phyloP scores from a whole-genome alignment of 495 filamentous ascomycete genomes.

The Lineolata rhizophorae region DNA sequence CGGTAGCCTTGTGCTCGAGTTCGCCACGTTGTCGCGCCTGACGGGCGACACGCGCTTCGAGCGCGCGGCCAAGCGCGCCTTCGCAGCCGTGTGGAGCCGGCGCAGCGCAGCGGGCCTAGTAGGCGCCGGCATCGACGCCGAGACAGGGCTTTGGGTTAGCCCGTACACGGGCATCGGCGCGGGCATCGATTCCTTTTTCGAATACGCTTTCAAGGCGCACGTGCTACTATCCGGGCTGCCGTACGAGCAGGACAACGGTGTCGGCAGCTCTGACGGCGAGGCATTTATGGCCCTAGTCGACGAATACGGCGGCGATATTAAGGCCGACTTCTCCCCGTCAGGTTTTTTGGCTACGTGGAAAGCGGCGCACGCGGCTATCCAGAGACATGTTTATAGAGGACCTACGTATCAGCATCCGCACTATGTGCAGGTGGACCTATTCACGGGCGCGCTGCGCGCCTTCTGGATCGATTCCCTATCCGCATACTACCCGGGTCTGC shows the following conservation, averaged over 20 bases:
- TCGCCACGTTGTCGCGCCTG: constrained; percentile 71
- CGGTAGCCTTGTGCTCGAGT: constrained; percentile 81
- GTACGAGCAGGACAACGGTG: constrained; percentile 16
- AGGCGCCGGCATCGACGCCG: constrained; percentile 78
- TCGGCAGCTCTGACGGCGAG: no score
- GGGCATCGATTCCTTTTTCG: constrained; percentile 92
- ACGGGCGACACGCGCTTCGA: constrained; percentile 77
- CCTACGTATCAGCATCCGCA: constrained; percentile 61
- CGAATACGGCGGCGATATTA: neutral
- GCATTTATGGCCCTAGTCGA: no score
- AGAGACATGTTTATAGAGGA: constrained; percentile 54
- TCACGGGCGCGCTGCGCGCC: constrained; percentile 58
- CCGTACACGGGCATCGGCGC: constrained; percentile 81
- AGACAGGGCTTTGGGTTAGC: constrained; percentile 74
- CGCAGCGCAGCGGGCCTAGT: constrained; percentile 73
- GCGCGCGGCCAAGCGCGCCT: constrained; percentile 70
- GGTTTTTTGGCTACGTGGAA: constrained; percentile 72
- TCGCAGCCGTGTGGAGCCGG: constrained; percentile 83
- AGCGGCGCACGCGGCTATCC: constrained; percentile 63
- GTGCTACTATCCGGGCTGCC: constrained; percentile 54
- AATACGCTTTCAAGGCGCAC: constrained; percentile 88
- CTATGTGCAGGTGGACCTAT: constrained; percentile 72
- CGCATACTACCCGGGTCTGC: constrained; percentile 84
- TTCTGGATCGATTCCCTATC: constrained; percentile 93
- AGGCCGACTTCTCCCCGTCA: constrained; percentile 35